phyloP scores from a whole-genome alignment of 805 yeast species.

The Metschnikowia kunwiensis region DNA sequence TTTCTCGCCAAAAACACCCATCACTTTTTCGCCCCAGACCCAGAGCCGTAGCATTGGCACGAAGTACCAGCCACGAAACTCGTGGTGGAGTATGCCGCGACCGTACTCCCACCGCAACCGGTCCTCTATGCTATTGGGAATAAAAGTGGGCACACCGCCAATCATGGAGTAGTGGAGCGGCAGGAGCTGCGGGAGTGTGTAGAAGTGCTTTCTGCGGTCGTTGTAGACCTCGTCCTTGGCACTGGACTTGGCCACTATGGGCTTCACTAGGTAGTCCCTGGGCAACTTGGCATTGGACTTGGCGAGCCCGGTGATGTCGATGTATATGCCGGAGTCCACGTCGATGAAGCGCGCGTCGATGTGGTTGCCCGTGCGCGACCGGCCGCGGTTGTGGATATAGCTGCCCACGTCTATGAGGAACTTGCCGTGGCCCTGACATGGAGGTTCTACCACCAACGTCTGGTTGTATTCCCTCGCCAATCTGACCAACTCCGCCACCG shows the following conservation, averaged over 20 bases:
- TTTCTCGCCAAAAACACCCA: constrained; percentile 10
- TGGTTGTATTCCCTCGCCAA: constrained; percentile 14
- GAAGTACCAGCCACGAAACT: constrained; percentile 15
- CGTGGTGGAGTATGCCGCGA: constrained; percentile 12
- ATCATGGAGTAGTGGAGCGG: constrained; percentile 21
- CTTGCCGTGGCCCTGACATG: constrained; percentile 18
- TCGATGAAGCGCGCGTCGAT: constrained; percentile 20
- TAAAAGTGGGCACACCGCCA: constrained; percentile 19
- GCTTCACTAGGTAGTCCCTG: constrained; percentile 8
- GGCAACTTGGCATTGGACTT: constrained; percentile 12
- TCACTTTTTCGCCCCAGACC: constrained; percentile 16
- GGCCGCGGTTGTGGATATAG: constrained; percentile 15
- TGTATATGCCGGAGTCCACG: constrained; percentile 16
- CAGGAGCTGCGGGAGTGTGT: constrained; percentile 17
- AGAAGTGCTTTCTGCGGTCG: constrained; percentile 19
- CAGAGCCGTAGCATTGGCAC: constrained; percentile 21
- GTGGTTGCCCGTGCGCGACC: constrained; percentile 11
- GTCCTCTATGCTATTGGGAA: constrained; percentile 16
- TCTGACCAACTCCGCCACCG: constrained; percentile 11
- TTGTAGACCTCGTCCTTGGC: constrained; percentile 15
- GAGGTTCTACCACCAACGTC: constrained; percentile 18
- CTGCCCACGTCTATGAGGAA: constrained; percentile 21
- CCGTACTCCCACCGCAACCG: constrained; percentile 22
- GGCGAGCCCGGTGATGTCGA: constrained; percentile 17
- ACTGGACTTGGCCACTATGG: constrained; percentile 12